These are phyloP conservation scores for Fraxinus sp. DNA, from an alignment of 305 asterid species.

Conservation along the genomic window DNA sequence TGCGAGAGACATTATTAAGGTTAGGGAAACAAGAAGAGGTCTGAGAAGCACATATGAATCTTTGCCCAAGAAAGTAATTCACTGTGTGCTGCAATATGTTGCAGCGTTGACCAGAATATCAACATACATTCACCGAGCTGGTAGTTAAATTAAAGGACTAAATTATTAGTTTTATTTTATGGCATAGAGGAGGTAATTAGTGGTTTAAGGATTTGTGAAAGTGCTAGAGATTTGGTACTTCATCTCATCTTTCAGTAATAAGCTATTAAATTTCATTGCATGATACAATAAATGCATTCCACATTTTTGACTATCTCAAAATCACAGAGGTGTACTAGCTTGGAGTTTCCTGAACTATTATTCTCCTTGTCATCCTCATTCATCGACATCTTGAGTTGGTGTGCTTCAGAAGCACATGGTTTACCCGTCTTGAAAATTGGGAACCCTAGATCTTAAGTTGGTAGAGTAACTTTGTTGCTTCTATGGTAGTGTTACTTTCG, in stretches of 20 bases:
- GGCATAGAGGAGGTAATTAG: neutral
- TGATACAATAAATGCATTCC: neutral
- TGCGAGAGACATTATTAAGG: neutral
- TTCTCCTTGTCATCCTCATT: neutral
- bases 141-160: neutral
- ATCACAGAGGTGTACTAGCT: neutral
- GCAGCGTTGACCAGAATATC: neutral
- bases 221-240: neutral
- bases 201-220: neutral
- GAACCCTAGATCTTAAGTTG: neutral
- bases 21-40: neutral
- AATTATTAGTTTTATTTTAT: neutral
- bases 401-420: neutral
- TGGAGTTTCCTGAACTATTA: neutral
- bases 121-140: neutral
- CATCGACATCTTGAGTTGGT: neutral
- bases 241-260: neutral
- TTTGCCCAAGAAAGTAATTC: neutral
- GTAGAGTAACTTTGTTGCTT: neutral
- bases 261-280: neutral
- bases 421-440: neutral
- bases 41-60: neutral
- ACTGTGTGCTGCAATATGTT: neutral
- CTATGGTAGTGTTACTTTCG: conserved; percentile 2
- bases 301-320: neutral